Evolutionary conservation across 1,284 basidiomycete genomes (phyloP).

Genomic region (Heterobasidion occidentale): DNA sequence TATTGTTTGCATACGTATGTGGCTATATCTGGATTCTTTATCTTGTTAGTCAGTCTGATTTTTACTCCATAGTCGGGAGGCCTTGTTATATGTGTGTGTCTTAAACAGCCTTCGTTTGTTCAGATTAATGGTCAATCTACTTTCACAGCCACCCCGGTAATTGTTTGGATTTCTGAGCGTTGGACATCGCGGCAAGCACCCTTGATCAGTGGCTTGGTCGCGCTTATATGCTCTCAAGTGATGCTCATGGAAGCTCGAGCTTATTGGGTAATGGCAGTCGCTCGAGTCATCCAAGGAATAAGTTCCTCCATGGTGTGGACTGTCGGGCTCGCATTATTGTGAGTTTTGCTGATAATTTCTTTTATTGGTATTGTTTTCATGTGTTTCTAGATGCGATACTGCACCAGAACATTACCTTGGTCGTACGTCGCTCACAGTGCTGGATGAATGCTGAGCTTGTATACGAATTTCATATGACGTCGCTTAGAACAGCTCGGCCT

Average conservation of each 20-base stretch:
- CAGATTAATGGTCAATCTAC: neutral
- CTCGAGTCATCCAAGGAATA: slow-evolving; percentile 65
- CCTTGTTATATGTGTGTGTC: slow-evolving; percentile 21
- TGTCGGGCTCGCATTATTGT: slow-evolving; percentile 67
- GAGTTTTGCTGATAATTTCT: slow-evolving; percentile 14
- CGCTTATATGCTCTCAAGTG: slow-evolving; percentile 52
- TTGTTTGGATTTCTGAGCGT: slow-evolving; percentile 61
- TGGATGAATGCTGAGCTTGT: neutral
- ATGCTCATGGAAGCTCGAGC: slow-evolving; percentile 72
- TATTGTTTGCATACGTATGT: slow-evolving; percentile 57
- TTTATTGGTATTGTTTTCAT: slow-evolving; percentile 4
- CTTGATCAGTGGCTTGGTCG: slow-evolving; percentile 48
- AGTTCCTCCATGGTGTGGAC: slow-evolving; percentile 74
- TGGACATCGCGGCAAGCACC: slow-evolving; percentile 48
- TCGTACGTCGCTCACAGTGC: slow-evolving; percentile 30
- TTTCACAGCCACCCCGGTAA: slow-evolving; percentile 55
- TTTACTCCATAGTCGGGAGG: slow-evolving; percentile 21
- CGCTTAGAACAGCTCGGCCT: slow-evolving; percentile 60
- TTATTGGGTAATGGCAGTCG: slow-evolving; percentile 66
- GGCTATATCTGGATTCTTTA: neutral
- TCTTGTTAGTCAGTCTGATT: neutral
- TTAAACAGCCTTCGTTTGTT: neutral
- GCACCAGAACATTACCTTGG: slow-evolving; percentile 52
- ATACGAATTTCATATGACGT: neutral
- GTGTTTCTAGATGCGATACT: slow-evolving; percentile 53